These are phyloP conservation scores for Brassica rapa DNA, from an alignment of 345 rosid species.

Conservation along the genomic window DNA sequence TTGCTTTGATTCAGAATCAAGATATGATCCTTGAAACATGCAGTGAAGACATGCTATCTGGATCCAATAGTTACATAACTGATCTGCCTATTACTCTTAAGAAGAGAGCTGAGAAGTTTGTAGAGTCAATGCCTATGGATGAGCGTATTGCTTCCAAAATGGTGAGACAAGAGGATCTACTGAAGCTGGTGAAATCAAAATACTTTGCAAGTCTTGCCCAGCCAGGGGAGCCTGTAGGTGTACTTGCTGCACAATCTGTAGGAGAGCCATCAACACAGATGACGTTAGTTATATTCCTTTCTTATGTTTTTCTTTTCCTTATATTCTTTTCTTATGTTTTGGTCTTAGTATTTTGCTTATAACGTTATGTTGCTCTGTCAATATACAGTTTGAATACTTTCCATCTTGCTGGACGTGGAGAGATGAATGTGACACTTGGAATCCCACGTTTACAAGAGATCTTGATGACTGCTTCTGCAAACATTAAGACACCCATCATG, in stretches of 20 bases:
- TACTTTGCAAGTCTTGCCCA: slow-evolving; percentile 87
- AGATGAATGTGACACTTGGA: slow-evolving; percentile 97
- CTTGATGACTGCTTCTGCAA: slow-evolving; percentile 79
- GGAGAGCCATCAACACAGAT: slow-evolving; percentile 99
- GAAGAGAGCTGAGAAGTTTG: slow-evolving; percentile 60
- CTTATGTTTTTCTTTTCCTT: slow-evolving; percentile 6
- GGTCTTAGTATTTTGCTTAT: slow-evolving; percentile 10
- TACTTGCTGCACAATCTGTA: slow-evolving; percentile 97
- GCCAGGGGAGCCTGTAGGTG: slow-evolving; percentile 99
- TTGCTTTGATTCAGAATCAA: slow-evolving; percentile 58
- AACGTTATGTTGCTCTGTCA: not conserved
- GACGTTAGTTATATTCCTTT: slow-evolving; percentile 67
- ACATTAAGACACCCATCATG: slow-evolving; percentile 91
- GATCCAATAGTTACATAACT: slow-evolving; percentile 52
- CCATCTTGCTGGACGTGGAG: slow-evolving; percentile 99
- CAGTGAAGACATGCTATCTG: slow-evolving; percentile 42
- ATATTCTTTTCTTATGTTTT: slow-evolving; percentile 28
- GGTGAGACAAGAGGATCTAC: slow-evolving; percentile 51
- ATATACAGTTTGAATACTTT: slow-evolving; percentile 82
- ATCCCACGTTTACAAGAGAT: slow-evolving; percentile 97
- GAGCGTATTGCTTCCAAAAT: slow-evolving; percentile 44
- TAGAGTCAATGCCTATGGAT: slow-evolving; percentile 46
- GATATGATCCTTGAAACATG: slow-evolving; percentile 57
- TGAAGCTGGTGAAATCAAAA: slow-evolving; percentile 66
- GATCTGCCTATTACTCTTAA: slow-evolving; percentile 66